Conservation (phyloP, 805 yeast species). For the Starmerella floris region DNA sequence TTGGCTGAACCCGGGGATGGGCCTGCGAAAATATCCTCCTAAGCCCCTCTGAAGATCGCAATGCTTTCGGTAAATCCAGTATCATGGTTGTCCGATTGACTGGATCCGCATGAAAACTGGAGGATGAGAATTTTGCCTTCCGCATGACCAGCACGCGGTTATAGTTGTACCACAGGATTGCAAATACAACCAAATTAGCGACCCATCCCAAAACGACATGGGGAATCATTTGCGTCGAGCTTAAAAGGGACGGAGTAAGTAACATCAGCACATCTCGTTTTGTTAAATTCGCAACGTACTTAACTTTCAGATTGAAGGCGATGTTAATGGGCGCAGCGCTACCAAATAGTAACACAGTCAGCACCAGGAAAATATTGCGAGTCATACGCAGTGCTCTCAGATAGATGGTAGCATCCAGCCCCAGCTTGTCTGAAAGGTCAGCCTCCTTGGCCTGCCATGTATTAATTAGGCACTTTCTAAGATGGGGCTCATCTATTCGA, state of each 20-base stretch:
- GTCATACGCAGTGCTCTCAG: constrained; percentile 26
- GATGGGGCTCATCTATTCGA: constrained; percentile 4
- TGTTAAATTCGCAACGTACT: constrained; percentile 19
- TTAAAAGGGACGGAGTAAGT: constrained; percentile 28
- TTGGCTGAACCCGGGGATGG: constrained; percentile 4
- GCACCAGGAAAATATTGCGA: constrained; percentile 23
- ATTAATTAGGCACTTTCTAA: constrained; percentile 22
- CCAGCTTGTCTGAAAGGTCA: constrained; percentile 23
- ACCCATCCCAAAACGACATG: constrained; percentile 29
- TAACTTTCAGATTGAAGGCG: constrained; percentile 22
- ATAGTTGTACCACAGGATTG: constrained; percentile 24
- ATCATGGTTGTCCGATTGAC: constrained; percentile 26
- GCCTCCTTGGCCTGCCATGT: constrained; percentile 19
- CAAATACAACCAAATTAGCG: constrained; percentile 22
- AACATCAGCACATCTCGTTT: constrained; percentile 26
- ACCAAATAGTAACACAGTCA: constrained; percentile 26
- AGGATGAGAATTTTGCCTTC: constrained; percentile 16
- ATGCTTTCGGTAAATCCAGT: constrained; percentile 23
- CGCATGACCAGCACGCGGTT: constrained; percentile 21
- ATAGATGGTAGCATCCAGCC: constrained; percentile 29
- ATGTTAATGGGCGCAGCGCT: constrained; percentile 30
- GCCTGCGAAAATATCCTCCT: constrained; percentile 4
- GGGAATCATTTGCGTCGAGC: constrained; percentile 25
- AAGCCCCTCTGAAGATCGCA: constrained; percentile 23
- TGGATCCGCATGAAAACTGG: constrained; percentile 21